These are phyloP conservation scores for Sclerotinia borealis DNA, from an alignment of 2,329 filamentous ascomycete genomes.

Conservation along the genomic window DNA sequence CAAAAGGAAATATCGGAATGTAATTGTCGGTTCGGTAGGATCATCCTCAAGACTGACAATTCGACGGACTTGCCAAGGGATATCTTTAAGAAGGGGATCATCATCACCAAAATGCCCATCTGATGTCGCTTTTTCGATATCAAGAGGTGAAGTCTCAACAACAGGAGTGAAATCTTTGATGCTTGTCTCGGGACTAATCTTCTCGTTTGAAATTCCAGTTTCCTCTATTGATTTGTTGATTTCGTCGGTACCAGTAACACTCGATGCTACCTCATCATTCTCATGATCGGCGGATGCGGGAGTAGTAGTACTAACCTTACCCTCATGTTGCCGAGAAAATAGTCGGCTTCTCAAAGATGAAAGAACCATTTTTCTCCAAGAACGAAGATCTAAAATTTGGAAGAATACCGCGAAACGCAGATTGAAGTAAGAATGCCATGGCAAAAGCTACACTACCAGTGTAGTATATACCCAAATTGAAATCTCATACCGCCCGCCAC, in stretches of 20 bases:
- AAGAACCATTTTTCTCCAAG: neutral
- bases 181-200: neutral
- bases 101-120: constrained; percentile 33
- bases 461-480: neutral
- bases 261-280: neutral
- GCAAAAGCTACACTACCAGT: neutral
- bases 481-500: neutral
- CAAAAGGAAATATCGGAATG: constrained; percentile 54
- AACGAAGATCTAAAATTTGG: neutral
- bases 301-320: neutral
- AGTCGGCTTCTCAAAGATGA: constrained; percentile 3
- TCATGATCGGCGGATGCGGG: neutral
- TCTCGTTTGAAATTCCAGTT: neutral
- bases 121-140: constrained; percentile 6
- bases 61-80: constrained; percentile 50
- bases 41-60: constrained; percentile 54
- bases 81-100: constrained; percentile 46
- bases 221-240: constrained; percentile 2
- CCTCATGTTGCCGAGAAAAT: neutral
- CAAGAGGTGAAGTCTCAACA: constrained; percentile 36
- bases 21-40: constrained; percentile 48
- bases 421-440: neutral
- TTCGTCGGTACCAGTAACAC: constrained; percentile 2
- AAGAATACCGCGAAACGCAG: neutral
- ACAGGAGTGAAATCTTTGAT: neutral